phyloP scores from a whole-genome alignment of 2,329 filamentous ascomycete species.

The Fusarium pseudograminearum region DNA sequence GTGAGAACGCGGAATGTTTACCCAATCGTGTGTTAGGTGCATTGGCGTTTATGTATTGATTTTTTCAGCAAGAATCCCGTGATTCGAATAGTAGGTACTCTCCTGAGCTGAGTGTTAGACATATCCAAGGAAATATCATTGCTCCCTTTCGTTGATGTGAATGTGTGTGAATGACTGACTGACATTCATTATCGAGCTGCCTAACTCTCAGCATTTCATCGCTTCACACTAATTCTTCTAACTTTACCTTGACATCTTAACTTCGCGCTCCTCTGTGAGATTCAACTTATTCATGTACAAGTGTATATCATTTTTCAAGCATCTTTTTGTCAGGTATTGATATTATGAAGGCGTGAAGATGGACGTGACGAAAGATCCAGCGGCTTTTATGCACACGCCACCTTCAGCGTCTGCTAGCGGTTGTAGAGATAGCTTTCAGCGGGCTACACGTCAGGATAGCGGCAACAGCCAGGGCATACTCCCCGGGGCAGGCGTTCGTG shows the following conservation, averaged over 20 bases:
- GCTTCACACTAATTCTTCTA: neutral
- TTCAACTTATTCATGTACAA: neutral
- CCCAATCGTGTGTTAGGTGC: neutral
- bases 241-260: neutral
- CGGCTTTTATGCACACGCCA: constrained; percentile 21
- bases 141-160: neutral
- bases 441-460: neutral
- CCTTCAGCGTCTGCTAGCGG: constrained; percentile 7
- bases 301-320: neutral
- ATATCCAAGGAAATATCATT: neutral
- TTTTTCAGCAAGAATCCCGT: neutral
- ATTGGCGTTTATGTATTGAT: constrained; percentile 20
- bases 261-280: neutral
- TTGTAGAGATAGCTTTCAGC: neutral
- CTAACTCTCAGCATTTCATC: neutral
- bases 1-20: constrained; percentile 11
- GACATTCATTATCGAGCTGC: neutral
- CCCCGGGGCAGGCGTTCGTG: neutral
- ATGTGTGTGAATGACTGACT: neutral
- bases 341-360: neutral
- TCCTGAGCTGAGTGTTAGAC: neutral
- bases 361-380: neutral
- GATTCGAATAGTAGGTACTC: neutral
- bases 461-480: neutral
- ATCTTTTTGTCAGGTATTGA: neutral